phyloP scores from a whole-genome alignment of 768 basidiomycete species.

The Russula sp. region DNA sequence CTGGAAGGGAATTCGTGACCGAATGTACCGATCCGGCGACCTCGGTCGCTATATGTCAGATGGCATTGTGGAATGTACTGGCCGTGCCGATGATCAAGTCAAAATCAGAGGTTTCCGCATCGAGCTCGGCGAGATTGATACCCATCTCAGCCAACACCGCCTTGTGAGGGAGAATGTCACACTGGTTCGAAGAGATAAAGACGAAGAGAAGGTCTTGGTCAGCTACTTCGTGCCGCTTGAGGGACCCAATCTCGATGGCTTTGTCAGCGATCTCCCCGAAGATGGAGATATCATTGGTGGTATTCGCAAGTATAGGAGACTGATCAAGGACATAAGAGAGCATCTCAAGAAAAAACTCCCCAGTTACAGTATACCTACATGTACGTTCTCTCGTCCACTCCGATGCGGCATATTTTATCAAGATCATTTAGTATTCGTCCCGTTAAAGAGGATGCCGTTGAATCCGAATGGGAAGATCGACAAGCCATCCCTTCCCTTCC shows the following conservation, averaged over 20 bases:
- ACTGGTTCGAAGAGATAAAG: constrained; percentile 92
- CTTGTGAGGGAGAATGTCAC: constrained; percentile 97
- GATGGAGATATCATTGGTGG: constrained; percentile 59
- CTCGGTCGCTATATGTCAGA: constrained; percentile 89
- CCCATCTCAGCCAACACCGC: constrained; percentile 88
- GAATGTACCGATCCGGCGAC: constrained; percentile 98
- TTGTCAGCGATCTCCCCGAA: constrained; percentile 58
- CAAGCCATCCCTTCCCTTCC: constrained; percentile 97
- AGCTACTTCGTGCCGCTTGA: constrained; percentile 94
- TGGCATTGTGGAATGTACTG: constrained; percentile 94
- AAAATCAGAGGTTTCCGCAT: constrained; percentile 99
- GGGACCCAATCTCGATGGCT: constrained; percentile 56
- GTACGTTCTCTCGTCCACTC: constrained; percentile 43
- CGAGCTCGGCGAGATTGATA: constrained; percentile 97
- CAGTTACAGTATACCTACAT: constrained; percentile 85
- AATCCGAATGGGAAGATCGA: constrained; percentile 99
- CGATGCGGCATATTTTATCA: constrained; percentile 8
- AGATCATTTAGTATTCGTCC: constrained; percentile 74
- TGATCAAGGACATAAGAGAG: constrained; percentile 92
- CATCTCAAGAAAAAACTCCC: constrained; percentile 96
- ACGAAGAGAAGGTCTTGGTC: constrained; percentile 98
- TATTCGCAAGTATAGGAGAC: constrained; percentile 74
- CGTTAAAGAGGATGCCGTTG: constrained; percentile 90
- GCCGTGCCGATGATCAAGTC: constrained; percentile 96
- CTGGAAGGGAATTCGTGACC: constrained; percentile 94